These are phyloP conservation scores for Plectosphaerella plurivora DNA, from an alignment of 2,329 filamentous ascomycete species.

Conservation along the genomic window DNA sequence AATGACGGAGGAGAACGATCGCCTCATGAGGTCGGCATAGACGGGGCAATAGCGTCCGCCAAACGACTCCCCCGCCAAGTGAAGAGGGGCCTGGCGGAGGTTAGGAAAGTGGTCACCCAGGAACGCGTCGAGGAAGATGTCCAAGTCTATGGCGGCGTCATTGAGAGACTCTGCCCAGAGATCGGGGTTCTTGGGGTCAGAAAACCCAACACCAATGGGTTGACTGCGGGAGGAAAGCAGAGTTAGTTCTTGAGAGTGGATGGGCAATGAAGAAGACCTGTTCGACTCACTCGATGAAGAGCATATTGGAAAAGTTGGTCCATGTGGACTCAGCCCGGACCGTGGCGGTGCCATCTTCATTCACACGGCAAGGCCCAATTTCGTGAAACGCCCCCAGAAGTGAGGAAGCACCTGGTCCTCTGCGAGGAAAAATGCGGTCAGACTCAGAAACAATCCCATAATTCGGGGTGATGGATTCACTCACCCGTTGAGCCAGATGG, in stretches of 20 bases:
- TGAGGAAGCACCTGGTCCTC: slow-evolving; percentile 4
- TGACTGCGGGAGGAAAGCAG: slow-evolving; percentile 4
- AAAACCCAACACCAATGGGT: slow-evolving; percentile 14
- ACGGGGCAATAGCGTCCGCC: slow-evolving; percentile 14
- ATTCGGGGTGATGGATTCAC: background rate
- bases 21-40: slow-evolving; percentile 9
- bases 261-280: too few species aligned
- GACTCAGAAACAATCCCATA: background rate
- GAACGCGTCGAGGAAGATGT: slow-evolving; percentile 14
- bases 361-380: slow-evolving; percentile 8
- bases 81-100: slow-evolving; percentile 8
- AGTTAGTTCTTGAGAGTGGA: background rate
- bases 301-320: background rate
- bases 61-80: slow-evolving; percentile 15
- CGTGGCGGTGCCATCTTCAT: background rate
- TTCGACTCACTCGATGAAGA: slow-evolving; percentile 1
- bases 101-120: slow-evolving; percentile 12
- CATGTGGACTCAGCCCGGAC: background rate
- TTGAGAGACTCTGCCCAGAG: slow-evolving; percentile 12
- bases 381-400: slow-evolving; percentile 6
- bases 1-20: slow-evolving; percentile 10
- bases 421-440: background rate
- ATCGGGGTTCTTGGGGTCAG: slow-evolving; percentile 4
- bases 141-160: slow-evolving; percentile 12
- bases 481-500: slow-evolving; percentile 7